Conservation (phyloP, 352 stramenopile species). For the Globisporangium heterothallicum region DNA sequence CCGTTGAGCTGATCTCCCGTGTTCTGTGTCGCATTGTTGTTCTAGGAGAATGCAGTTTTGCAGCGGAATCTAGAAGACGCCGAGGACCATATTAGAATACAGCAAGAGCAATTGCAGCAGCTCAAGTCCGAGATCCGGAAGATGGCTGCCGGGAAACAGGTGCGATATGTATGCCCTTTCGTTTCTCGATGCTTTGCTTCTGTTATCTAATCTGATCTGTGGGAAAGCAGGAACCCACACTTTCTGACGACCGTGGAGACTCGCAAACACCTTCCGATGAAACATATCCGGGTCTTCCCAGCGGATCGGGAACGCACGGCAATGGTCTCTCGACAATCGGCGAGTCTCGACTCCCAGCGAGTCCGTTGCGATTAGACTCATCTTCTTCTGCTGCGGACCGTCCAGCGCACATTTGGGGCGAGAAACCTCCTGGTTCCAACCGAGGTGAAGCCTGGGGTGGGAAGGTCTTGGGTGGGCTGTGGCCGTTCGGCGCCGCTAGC, state of each 20-base stretch:
- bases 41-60: slow-evolving; percentile 55
- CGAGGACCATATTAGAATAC: slow-evolving; percentile 68
- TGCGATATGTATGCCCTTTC: slow-evolving; percentile 19
- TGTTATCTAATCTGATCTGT: too few relatives aligned
- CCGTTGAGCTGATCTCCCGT: too few relatives aligned
- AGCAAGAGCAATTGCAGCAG: slow-evolving; percentile 69
- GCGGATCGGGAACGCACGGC: too few relatives aligned
- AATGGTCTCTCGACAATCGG: neutral
- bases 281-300: too few relatives aligned
- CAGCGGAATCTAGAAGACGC: slow-evolving; percentile 69
- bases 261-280: too few relatives aligned
- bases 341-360: neutral
- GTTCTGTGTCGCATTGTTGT: neutral
- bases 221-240: too few relatives aligned
- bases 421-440: slow-evolving; percentile 19
- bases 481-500: slow-evolving; percentile 28
- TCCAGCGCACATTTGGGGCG: slow-evolving; percentile 19
- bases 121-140: slow-evolving; percentile 70
- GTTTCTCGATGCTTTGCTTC: neutral
- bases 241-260: too few relatives aligned
- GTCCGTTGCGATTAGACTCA: slow-evolving; percentile 2
- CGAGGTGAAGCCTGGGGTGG: slow-evolving; percentile 32
- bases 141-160: slow-evolving; percentile 29
- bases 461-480: slow-evolving; percentile 42
- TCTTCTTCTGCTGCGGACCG: neutral